Evolutionary conservation across 352 stramenopile genomes (phyloP), one percentile per base, ranked within the genome.

Genomic region (Phytophthora cactorum): DNA sequence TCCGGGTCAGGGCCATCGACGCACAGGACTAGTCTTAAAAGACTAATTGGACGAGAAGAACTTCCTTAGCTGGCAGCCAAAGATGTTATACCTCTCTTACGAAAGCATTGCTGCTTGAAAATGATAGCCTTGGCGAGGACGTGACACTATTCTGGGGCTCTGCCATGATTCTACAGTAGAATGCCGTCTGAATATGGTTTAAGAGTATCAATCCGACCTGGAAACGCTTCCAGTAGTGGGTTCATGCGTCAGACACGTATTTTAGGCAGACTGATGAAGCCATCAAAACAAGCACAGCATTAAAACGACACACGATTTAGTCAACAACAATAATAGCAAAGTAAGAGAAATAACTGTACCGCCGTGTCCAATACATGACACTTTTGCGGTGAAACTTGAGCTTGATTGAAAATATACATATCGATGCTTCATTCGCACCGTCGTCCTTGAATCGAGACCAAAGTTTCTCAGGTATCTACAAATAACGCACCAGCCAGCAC

Each of bases 1-100:
- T 38, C 32, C 53, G 38, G 3, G 50, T 56, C 68, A 75, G 38
- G 3, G 50, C 52, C 68, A 75, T 75, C 29, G 49, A 62, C 28
- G 52, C 32, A 22, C 50, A 22, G n/a, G 10, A 10, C 9, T 31
- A 41, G 17, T 29, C 7, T 34, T 22, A 22, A 38, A 43, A 3
- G 2, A 15, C 50, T 36, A 10, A 11, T 31, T 59, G 41, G 31
- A 11, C 44, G 41, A 31, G 17, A 22, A 52, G 17, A 22, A 15
- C 3, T 10, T 51, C 38, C 34, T 25, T 44, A 57, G 28, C 11
- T 25, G 51, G 25, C 22, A 31, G 58, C 44, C 45, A 63, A 51
- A 62, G 47, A 38, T 25, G 57, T 63, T 67, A 50, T 72, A 45
- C n/a, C 27, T 70, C 5, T 56, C 27, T 15, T 17, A 50, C 29